Base-by-base conservation (phyloP, 139 green algal genomes). In the Auxenochlorella pyrenoidosa region DNA sequence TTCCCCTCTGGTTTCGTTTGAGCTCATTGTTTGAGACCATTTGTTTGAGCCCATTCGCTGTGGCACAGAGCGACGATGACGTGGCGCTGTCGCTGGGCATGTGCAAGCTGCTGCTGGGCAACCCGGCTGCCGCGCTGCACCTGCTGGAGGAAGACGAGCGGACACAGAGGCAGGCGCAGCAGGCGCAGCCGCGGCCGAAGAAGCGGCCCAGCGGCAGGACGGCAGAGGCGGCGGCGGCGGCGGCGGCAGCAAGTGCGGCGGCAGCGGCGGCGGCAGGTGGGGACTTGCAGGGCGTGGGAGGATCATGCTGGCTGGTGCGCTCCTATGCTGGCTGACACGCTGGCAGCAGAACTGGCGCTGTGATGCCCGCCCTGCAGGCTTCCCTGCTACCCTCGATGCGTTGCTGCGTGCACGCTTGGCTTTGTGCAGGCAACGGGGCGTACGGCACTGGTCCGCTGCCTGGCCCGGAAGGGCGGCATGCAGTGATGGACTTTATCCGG, bases 91-190 rank as follows among this genome's bases (percentile, higher is more conserved):
- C 86, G 44, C 51, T 90, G 60, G 86, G 88, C 58, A 80, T 93
- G 26, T 86, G 58, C 66, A 82, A 93, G 3, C 76, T 89, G 51
- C 68, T 93, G 68, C 79, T 93, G 47, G 89, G 89, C 30, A 43
- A 85, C 30, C 58, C 90, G 8, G 84, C 83, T 18, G 78, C 60
- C 6, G 90, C 89, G 21, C 30, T 92, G 54, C 34, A 77, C 36
- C 51, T 79, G 51, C 51, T 93, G 38, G 36, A 71, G 18, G 79
- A 87, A 28, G 85, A 89, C n/a, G 90, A 93, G 73, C 59, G 71
- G n/a, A 19, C 77, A 30, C 47, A 68, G 75, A 44, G 63, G 76
- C 47, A 68, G 77, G n/a, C 36, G n/a, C 51, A 38, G 77, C 78
- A 70, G 78, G 41, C 43, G 32, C 43, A 81, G 41, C 75, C 22